Evolutionary conservation across 1,284 basidiomycete genomes (phyloP), one percentile per base, ranked within the genome.

Genomic region (Takashimella koratensis): DNA sequence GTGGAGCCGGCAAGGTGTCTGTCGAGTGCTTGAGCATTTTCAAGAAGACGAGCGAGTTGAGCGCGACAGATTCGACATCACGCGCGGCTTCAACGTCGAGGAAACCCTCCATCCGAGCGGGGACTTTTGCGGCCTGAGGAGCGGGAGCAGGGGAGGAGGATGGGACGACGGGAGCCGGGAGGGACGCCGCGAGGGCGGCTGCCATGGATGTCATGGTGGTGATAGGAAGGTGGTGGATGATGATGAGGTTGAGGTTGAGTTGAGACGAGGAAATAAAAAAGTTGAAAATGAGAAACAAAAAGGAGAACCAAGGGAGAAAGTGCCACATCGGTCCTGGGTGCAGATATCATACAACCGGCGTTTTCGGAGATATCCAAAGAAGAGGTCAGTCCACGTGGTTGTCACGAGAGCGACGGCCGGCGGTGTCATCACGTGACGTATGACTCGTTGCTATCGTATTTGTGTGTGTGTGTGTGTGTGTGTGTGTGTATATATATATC

Each of bases 71-170:
- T 52, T 82, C 83, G 53, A 94, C 76, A 6, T 87, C 83, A 64
- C 92, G 89, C 64, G 89, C 85, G 40, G 85, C 90, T 77, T 94
- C 90, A 61, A 91, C 87, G 76, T 95, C 91, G 68, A 94, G 86
- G 56, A 86, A 85, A 71, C 88, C 90, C 50, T 89, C 83, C 86
- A 92, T 90, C 59, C 88, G 88, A 10, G 89, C 83, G 22, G 90
- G 92, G 61, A 95, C 90, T 48, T 72, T 68, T 43, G 65, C 65
- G 82, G 78, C 50, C 2, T 62, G 51, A 25, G 66, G 83, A 25
- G 81, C 82, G 12, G 86, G 83, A 26, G 84, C 82, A 50, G 81
- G 79, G 13, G 84, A 82, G 6, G 80, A 84, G 80, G 25, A 82
- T 79, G 41, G 82, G 70, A 53, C 83, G 76, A 56, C 61, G 49